Evolutionary conservation across 1,284 basidiomycete genomes (phyloP), one percentile per base, ranked within the genome.

Genomic region (Leccinum subrobustum): DNA sequence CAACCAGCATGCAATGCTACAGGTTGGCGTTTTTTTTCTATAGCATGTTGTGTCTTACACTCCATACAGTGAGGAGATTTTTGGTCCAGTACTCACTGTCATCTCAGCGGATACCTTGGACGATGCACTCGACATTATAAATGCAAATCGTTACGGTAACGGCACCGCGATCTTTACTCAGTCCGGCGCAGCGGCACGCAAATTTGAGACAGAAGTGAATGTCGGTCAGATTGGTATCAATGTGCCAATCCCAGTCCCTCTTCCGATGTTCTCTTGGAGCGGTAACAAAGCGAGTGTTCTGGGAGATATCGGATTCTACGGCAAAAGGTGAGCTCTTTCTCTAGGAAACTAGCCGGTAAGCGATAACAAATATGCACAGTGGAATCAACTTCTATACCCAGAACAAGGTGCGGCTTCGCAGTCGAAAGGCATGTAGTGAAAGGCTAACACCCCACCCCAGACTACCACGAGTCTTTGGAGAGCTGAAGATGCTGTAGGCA

Each of bases 121-220:
- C 67, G 93, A 98, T 67, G 96, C 95, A 20, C 83, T 98, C 63
- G 85, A 87, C 39, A 87, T 97, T 65, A 89, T 98, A 78, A 98
- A 98, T 77, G 77, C 80, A 59, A 98, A 97, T 78, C 83, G 79
- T 71, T 97, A 93, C 72, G 93, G 96, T 3, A 98, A 98, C 73
- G 96, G 96, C 31, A 87, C 95, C n/a, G 92, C 95, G 23, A 95
- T 98, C 72, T 98, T 98, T 76, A 99, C 96, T 33, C 93, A 96
- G 77, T 94, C 91, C 54, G 96, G 96, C n/a, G 92, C 96, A 33
- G 95, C 95, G 6, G 96, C 95, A 20, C 87, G 96, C 63, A 93
- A 92, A 77, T 99, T 97, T 66, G 96, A 99, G 78, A 83, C 82
- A 52, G 83, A 89, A 61, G 88, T 96, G 62, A 92, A 98, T 65